Evolutionary conservation across 805 yeast species (phyloP), one percentile per base, ranked within the genome.

Genomic region (Saccharomycopsis javanensis): DNA sequence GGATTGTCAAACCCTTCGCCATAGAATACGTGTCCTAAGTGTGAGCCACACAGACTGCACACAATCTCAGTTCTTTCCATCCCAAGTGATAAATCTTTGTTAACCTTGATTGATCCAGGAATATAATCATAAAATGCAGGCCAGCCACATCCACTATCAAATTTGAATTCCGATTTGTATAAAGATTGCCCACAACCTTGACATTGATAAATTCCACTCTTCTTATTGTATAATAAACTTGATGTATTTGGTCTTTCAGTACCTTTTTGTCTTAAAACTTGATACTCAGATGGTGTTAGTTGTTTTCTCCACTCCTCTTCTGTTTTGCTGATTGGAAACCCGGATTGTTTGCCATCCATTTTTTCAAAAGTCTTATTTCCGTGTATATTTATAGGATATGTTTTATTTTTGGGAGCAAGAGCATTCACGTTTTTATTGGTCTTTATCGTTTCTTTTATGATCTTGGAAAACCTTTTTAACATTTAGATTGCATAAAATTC

Each of bases 121-220:
- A 88, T 73, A 0, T 96, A 97, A 58, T 88, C 86, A 69, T 85
- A 92, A 70, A 94, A 94, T 0, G 97, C 91, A 1, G 99, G 99
- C 99, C 99, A 94, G 2, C 99, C 99, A 70, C 99, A 94, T 55
- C 89, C 89, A 11, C 96, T 81, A 58, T 85, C 83, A 65, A 94
- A 94, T 69, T 94, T 92, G 3, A 96, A 79, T 33, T 77, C 73
- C 30, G 96, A 83, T 60, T 78, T 78, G 70, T 94, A 94, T 31
- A 94, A 72, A 11, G 97, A 96, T 50, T 79, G 73, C 54, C 76
- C 77, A 71, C 99, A 94, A 5, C 85, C 98, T 0, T 86, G 97
- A 72, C 99, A 94, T 51, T 73, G 72, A 69, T 90, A 94, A 1
- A 79, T 72, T 0, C 97, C 98, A 1, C 62, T 63, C 4, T 71